These are phyloP conservation scores for Vararia minispora DNA, from an alignment of 768 basidiomycete species.

Conservation along the genomic window DNA sequence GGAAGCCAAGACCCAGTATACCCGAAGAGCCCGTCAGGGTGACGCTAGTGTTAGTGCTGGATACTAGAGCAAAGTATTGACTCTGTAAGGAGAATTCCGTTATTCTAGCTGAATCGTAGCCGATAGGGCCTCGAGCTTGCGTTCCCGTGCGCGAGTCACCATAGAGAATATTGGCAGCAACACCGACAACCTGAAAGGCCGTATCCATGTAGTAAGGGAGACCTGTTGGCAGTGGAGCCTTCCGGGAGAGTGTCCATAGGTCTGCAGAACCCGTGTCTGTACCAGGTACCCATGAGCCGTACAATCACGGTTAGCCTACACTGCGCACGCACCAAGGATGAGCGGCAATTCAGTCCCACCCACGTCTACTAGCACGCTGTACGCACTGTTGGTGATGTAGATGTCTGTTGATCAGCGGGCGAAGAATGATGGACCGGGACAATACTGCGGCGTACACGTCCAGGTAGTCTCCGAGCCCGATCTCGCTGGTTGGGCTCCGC, in stretches of 20 bases:
- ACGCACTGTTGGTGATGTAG: constrained; percentile 33
- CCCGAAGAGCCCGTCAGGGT: constrained; percentile 45
- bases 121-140: constrained; percentile 52
- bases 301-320: background rate
- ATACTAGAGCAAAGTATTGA: constrained; percentile 58
- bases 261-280: constrained; percentile 73
- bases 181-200: constrained; percentile 32
- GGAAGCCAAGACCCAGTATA: constrained; percentile 70
- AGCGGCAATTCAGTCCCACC: constrained; percentile 42
- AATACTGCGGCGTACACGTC: constrained; percentile 42
- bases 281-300: background rate
- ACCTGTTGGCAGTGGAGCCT: constrained; percentile 26
- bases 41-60: constrained; percentile 57
- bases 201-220: constrained; percentile 41
- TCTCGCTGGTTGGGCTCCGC: constrained; percentile 19
- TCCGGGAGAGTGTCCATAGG: constrained; percentile 53
- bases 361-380: constrained; percentile 48
- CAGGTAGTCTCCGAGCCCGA: constrained; percentile 47
- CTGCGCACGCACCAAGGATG: constrained; percentile 39
- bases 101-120: constrained; percentile 43
- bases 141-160: constrained; percentile 68
- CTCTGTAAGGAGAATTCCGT: constrained; percentile 36
- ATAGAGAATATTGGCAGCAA: constrained; percentile 43
- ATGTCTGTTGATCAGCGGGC: background rate
- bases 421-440: background rate